These are phyloP conservation scores for Avicennia marina DNA, from an alignment of 257 asterid species.

Conservation along the genomic window DNA sequence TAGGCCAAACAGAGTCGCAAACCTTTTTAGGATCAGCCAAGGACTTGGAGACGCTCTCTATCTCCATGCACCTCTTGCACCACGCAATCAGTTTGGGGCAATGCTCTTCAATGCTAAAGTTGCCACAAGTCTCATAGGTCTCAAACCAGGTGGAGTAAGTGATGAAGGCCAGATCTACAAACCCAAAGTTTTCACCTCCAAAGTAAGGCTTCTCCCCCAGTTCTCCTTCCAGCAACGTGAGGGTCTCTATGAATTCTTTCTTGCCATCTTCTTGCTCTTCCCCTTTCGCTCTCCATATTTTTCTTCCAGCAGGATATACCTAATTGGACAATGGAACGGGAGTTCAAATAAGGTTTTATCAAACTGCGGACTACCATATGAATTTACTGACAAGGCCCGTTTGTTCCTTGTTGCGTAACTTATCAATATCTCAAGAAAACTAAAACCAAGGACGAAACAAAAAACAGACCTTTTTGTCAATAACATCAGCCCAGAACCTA, in stretches of 20 bases:
- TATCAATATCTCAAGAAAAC: background rate
- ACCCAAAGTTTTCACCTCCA: slow-evolving; percentile 43
- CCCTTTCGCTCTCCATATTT: slow-evolving; percentile 24
- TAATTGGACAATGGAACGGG: background rate
- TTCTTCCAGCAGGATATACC: background rate
- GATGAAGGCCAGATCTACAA: slow-evolving; percentile 13
- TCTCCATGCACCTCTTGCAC: background rate
- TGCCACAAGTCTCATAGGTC: slow-evolving; percentile 32
- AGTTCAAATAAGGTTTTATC: no score
- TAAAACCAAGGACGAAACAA: background rate
- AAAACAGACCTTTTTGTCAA: background rate
- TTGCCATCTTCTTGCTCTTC: slow-evolving; percentile 37
- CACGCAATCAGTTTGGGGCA: no score
- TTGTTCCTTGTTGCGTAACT: no score
- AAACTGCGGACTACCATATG: no score
- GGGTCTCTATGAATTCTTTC: slow-evolving; percentile 17
- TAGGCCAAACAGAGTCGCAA: slow-evolving; percentile 5
- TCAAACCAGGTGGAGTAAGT: slow-evolving; percentile 22
- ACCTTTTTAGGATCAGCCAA: no score
- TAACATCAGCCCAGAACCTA: slow-evolving; percentile 10
- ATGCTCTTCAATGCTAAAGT: no score
- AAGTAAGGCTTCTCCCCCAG: slow-evolving; percentile 41
- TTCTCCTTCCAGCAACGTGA: slow-evolving; percentile 33
- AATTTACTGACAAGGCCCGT: no score
- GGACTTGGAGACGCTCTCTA: no score